Evolutionary conservation across 768 basidiomycete genomes (phyloP).

Genomic region (Boletus barrowsii): DNA sequence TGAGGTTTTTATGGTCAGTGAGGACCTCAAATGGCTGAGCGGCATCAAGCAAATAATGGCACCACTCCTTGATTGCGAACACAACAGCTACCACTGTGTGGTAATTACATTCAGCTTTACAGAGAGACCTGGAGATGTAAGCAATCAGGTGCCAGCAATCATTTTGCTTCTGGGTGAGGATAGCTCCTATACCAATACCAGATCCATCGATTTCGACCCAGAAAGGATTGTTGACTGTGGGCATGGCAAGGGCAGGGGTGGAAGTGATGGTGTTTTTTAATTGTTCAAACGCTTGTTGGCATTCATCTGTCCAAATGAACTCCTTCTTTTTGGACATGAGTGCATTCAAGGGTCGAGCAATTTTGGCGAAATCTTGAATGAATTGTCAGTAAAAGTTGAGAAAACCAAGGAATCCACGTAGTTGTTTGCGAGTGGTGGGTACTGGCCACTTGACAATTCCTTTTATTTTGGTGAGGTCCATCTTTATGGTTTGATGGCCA

Average conservation of each 20-base stretch:
- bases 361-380: background rate
- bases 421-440: fast-evolving
- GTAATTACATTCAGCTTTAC: too few species aligned
- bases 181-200: background rate
- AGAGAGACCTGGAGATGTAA: too few species aligned
- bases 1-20: background rate
- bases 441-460: background rate
- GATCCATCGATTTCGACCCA: background rate
- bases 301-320: background rate
- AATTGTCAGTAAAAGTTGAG: background rate
- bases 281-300: background rate
- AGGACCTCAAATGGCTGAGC: background rate
- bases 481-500: background rate
- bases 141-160: too few species aligned
- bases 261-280: background rate
- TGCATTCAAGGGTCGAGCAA: background rate
- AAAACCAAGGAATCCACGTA: background rate
- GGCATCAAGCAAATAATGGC: background rate
- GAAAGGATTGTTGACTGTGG: background rate
- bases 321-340: background rate
- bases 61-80: background rate
- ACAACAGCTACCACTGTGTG: background rate
- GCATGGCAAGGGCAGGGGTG: background rate
- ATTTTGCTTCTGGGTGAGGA: too few species aligned
- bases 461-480: background rate